Conservation (phyloP, 129 eudicot genomes). For the Logfia minima region DNA sequence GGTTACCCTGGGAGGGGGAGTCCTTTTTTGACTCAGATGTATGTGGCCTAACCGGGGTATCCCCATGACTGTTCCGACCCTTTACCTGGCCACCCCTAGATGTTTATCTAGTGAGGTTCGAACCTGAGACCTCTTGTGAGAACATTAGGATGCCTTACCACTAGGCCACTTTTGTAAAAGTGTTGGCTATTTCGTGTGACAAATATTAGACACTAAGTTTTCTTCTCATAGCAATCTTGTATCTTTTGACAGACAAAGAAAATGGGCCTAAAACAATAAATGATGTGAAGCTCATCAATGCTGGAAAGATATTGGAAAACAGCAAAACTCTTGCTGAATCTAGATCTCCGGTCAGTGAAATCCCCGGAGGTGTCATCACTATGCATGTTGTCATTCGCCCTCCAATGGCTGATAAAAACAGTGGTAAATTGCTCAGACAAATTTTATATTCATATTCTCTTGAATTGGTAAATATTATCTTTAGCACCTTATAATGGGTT, state of each 20-base stretch:
- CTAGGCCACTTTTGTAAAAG: background rate
- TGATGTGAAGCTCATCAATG: slow-evolving; percentile 66
- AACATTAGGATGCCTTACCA: background rate
- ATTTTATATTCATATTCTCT: background rate
- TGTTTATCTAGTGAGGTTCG: no score
- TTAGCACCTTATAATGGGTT: background rate
- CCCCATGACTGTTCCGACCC: no score
- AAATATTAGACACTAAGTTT: background rate
- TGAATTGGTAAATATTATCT: background rate
- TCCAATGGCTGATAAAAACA: slow-evolving; percentile 50
- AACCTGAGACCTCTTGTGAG: no score
- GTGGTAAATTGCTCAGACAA: slow-evolving; percentile 33
- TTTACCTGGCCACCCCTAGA: no score
- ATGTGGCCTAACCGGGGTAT: no score
- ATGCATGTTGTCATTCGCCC: slow-evolving; percentile 66
- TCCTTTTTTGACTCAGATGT: no score
- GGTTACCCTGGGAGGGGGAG: no score
- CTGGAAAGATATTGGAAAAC: slow-evolving; percentile 64
- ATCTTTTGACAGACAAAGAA: slow-evolving; percentile 17
- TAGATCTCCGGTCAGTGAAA: slow-evolving; percentile 51
- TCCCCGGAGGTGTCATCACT: slow-evolving; percentile 60
- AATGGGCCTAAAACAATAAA: slow-evolving; percentile 41
- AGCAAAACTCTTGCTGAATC: slow-evolving; percentile 60
- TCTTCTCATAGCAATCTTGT: background rate
- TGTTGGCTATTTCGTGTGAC: background rate